phyloP scores from a whole-genome alignment of 257 asterid genomes.

The Solanum appendiculatum region DNA sequence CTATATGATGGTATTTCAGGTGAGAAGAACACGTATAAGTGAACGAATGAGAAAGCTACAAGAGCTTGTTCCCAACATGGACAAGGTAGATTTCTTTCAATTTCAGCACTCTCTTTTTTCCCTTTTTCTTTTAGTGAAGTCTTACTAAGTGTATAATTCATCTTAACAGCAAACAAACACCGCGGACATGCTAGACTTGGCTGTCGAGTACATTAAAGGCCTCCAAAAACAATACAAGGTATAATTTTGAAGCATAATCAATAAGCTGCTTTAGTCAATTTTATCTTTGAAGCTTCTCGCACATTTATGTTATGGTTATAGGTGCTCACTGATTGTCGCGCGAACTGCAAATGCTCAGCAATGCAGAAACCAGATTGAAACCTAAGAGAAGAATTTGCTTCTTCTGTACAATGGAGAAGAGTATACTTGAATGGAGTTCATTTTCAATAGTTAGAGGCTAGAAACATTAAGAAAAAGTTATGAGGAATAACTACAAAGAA shows the following conservation, averaged over 20 bases:
- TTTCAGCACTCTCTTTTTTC: slow-evolving; percentile 7
- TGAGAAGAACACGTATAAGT: slow-evolving; percentile 79
- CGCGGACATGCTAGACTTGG: slow-evolving; percentile 88
- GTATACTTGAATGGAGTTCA: neutral
- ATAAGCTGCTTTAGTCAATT: neutral
- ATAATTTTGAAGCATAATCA: neutral
- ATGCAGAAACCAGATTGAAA: slow-evolving; percentile 22
- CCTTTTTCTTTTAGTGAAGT: neutral
- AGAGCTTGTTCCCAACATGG: slow-evolving; percentile 95
- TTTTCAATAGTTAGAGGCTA: neutral
- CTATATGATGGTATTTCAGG: slow-evolving; percentile 26
- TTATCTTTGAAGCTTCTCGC: neutral
- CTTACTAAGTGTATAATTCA: neutral
- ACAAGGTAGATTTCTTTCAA: slow-evolving; percentile 44
- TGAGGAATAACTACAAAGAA: neutral
- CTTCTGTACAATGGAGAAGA: slow-evolving; percentile 4
- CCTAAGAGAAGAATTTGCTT: slow-evolving; percentile 11
- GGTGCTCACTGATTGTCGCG: slow-evolving; percentile 44
- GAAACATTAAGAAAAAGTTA: neutral
- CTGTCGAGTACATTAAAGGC: slow-evolving; percentile 76
- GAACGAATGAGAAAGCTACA: slow-evolving; percentile 91
- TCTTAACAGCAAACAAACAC: slow-evolving; percentile 85
- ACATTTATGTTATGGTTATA: slow-evolving; percentile 8
- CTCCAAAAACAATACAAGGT: slow-evolving; percentile 86
- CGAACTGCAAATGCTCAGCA: slow-evolving; percentile 63